phyloP scores from a whole-genome alignment of 2,329 filamentous ascomycete species.

The Penicillium sp. region DNA sequence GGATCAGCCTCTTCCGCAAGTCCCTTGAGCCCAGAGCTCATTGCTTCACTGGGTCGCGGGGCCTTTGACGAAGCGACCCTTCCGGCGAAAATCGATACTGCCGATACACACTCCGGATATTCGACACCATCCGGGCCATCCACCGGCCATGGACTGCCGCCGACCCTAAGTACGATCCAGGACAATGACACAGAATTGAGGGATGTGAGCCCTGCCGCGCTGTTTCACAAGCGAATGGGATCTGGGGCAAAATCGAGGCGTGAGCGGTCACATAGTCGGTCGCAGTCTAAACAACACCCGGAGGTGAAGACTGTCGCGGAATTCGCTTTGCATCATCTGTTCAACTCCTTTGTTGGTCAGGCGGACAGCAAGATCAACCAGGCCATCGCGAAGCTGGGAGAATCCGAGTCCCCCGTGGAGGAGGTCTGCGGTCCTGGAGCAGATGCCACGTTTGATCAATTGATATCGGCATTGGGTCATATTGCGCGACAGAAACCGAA shows the following conservation, averaged over 20 bases:
- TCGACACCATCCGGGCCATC: slow-evolving; percentile 43
- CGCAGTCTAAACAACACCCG: slow-evolving; percentile 66
- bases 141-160: slow-evolving; percentile 25
- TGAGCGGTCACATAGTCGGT: slow-evolving; percentile 70
- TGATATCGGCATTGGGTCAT: slow-evolving; percentile 87
- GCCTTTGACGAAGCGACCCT: slow-evolving; percentile 46
- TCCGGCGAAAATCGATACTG: slow-evolving; percentile 32
- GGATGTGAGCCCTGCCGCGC: slow-evolving; percentile 25
- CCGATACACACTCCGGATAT: slow-evolving; percentile 30
- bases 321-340: slow-evolving; percentile 93
- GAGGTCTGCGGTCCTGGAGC: slow-evolving; percentile 84
- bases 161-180: slow-evolving; percentile 37
- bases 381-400: slow-evolving; percentile 74
- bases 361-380: slow-evolving; percentile 95
- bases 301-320: slow-evolving; percentile 94
- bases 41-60: slow-evolving; percentile 62
- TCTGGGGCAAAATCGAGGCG: slow-evolving; percentile 64
- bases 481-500: slow-evolving; percentile 94
- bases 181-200: slow-evolving; percentile 35
- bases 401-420: slow-evolving; percentile 80
- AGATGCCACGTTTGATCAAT: slow-evolving; percentile 86
- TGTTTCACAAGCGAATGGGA: slow-evolving; percentile 45
- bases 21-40: slow-evolving; percentile 83
- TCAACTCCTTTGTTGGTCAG: slow-evolving; percentile 93
- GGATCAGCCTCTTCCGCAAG: slow-evolving; percentile 67